A percentile compares a stretch with the other conserved stretches of the same genome.
phyloP scores from a whole-genome alignment of 2,329 filamentous ascomycete genomes.

The Colletotrichum sp. region DNA sequence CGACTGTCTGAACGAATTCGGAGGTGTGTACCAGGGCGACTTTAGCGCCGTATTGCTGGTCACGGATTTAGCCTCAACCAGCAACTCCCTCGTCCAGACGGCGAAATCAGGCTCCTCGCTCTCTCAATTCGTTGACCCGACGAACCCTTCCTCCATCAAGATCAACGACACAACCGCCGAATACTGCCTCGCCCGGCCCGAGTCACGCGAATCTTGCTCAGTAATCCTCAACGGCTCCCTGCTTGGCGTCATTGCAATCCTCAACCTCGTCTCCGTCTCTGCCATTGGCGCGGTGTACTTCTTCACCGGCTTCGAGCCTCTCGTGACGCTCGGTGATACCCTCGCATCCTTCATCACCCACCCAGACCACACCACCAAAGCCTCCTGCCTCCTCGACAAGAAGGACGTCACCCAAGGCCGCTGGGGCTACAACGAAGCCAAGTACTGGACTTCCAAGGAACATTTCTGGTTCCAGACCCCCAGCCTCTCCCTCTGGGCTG shows the following conservation, averaged over 20 bases:
- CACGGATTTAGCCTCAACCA: constrained; percentile 27
- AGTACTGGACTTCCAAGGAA: constrained; percentile 44
- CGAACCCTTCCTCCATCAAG: constrained; percentile 9
- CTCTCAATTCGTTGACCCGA: constrained; percentile 4
- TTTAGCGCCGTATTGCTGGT: constrained; percentile 40
- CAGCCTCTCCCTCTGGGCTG: constrained; percentile 46
- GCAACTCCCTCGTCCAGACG: constrained; percentile 38
- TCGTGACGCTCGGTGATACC: constrained; percentile 57
- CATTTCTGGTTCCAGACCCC: constrained; percentile 53
- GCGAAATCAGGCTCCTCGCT: constrained; percentile 29
- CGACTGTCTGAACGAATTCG: constrained; percentile 36
- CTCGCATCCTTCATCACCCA: constrained; percentile 54
- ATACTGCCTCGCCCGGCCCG: constrained; percentile 15
- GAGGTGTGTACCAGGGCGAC: constrained; percentile 33
- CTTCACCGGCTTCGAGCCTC: constrained; percentile 41
- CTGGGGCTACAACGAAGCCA: constrained; percentile 48
- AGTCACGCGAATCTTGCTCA: constrained; percentile 35
- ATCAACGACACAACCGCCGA: constrained; percentile 26
- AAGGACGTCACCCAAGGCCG: constrained; percentile 45
- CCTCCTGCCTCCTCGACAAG: constrained; percentile 52
- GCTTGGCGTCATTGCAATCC: constrained; percentile 45
- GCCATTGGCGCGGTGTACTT: constrained; percentile 33
- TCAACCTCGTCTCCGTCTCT: constrained; percentile 44
- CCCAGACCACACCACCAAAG: constrained; percentile 48
- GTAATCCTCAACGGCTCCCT: constrained; percentile 49